These are phyloP conservation scores for Dioszegia aurantiaca DNA, from an alignment of 768 basidiomycete genomes.

Conservation along the genomic window DNA sequence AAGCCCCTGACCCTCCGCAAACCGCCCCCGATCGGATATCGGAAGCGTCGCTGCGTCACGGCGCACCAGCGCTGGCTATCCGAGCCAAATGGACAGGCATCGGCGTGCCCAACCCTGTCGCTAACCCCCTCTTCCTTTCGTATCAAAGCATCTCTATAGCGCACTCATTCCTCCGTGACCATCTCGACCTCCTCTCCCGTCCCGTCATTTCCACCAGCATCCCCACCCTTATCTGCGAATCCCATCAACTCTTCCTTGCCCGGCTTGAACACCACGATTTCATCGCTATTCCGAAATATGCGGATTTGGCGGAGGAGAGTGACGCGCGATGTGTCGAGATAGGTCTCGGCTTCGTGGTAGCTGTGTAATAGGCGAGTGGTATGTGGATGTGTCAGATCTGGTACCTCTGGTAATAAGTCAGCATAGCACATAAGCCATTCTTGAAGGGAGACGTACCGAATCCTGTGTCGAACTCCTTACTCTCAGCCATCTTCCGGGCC, in stretches of 20 bases:
- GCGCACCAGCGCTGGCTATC: too few species aligned
- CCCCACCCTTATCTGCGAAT: conserved; percentile 14
- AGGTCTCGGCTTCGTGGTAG: conserved; percentile 39
- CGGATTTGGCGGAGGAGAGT: conserved; percentile 40
- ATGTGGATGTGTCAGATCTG: conserved; percentile 49
- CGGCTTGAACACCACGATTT: conserved; percentile 19
- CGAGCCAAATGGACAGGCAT: too few species aligned
- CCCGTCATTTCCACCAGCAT: conserved; percentile 34
- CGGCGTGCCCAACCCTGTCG: too few species aligned
- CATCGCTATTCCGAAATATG: conserved; percentile 28
- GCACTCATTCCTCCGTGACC: conserved; percentile 5
- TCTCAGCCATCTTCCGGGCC: conserved; percentile 41
- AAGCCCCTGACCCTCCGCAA: too few species aligned
- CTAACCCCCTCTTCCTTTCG: too few species aligned
- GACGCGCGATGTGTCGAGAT: conserved; percentile 34
- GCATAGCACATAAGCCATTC: neutral
- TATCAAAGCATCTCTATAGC: too few species aligned
- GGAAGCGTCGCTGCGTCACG: too few species aligned
- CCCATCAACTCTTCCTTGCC: conserved; percentile 31
- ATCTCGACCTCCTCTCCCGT: conserved; percentile 18
- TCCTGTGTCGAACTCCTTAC: conserved; percentile 47
- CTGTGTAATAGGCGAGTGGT: conserved; percentile 43
- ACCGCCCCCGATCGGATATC: too few species aligned
- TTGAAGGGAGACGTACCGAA: conserved; percentile 38
- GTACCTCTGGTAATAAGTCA: conserved; percentile 39